Percentiles rank a stretch among this genome's conserved stretches.
Conservation (phyloP, 2,329 filamentous ascomycete species). For the Colletotrichum caudatum region DNA sequence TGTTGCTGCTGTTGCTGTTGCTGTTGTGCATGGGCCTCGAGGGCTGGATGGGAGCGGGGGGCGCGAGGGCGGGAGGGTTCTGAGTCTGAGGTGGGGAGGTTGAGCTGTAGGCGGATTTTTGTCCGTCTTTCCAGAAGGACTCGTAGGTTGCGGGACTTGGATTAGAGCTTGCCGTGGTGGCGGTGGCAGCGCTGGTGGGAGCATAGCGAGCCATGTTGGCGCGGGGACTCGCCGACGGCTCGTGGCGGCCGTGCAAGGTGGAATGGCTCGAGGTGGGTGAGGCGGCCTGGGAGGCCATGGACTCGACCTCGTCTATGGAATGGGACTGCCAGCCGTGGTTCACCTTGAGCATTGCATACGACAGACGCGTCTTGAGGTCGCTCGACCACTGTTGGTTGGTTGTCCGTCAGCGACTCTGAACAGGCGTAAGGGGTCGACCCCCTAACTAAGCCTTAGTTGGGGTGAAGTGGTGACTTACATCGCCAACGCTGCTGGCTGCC, state of each 20-base stretch:
- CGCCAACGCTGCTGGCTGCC: constrained; percentile 78
- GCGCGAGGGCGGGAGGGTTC: constrained; percentile 59
- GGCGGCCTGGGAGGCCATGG: constrained; percentile 74
- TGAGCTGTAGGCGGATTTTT: constrained; percentile 40
- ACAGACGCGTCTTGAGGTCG: constrained; percentile 84
- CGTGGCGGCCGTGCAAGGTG: constrained; percentile 64
- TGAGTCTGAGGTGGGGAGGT: constrained; percentile 52
- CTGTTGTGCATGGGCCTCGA: constrained; percentile 53
- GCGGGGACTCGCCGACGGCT: constrained; percentile 67
- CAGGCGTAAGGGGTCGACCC: too few species aligned
- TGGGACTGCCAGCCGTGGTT: constrained; percentile 89
- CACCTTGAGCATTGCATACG: constrained; percentile 94
- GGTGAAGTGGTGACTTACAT: constrained; percentile 65
- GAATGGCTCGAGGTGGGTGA: constrained; percentile 72
- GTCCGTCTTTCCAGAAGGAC: constrained; percentile 57
- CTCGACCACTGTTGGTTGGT: constrained; percentile 71
- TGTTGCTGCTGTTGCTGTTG: too few species aligned
- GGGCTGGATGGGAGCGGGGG: constrained; percentile 67
- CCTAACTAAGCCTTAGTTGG: background rate
- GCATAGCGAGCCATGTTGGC: constrained; percentile 26
- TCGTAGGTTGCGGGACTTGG: constrained; percentile 52
- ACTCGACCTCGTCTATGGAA: constrained; percentile 82
- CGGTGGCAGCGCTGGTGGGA: constrained; percentile 38
- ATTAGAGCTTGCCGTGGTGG: constrained; percentile 46
- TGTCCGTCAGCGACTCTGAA: constrained; percentile 44